Base-by-base conservation (phyloP, 2,329 filamentous ascomycete genomes). In the Penicillium rolfsii region DNA sequence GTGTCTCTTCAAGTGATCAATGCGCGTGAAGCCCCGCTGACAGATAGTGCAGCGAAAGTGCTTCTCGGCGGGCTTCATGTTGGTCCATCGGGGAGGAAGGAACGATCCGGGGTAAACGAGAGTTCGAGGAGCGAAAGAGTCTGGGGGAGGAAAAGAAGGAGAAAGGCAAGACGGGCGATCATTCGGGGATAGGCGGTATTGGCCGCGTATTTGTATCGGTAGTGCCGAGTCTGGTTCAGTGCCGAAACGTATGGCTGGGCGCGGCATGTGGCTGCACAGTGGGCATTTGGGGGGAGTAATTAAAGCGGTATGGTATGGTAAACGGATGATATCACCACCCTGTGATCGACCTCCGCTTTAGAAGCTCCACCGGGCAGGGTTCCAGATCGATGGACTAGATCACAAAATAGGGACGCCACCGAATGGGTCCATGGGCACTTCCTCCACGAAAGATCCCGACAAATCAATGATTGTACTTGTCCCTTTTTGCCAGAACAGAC, bases 1-100 rank as follows among this genome's bases (percentile, higher is more conserved):
- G 64, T 82, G 80, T 58, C 80, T 72, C 66, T 81, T 82, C 38
- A 82, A 68, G 67, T 82, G 80, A 71, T 82, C 80, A 67, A 80
- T 78, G 59, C 80, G 78, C 26, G 79, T 80, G 70, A 82, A 82
- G 50, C 72, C 73, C 63, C 79, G 76, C 65, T 77, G 73, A 65
- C 80, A 82, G 63, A 79, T 70, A 14, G 74, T 73, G 63, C 79
- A 81, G 62, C 74, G 75, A 66, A 79, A 79, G 58, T 77, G 76
- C 66, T 80, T 79, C 56, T 74, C 76, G 38, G 73, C 60, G 52
- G 73, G 65, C 70, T 75, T 77, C 75, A 76, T 77, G 62, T 61
- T 66, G 67, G 62, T 58, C 63, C 69, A 71, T 71, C 66, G 70
- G 67, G 70, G 68, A 72, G 66, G 65, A 70, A 68, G 59, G 58